Evolutionary conservation across 2,329 filamentous ascomycete genomes (phyloP).

Genomic region (Setomelanomma holmii): DNA sequence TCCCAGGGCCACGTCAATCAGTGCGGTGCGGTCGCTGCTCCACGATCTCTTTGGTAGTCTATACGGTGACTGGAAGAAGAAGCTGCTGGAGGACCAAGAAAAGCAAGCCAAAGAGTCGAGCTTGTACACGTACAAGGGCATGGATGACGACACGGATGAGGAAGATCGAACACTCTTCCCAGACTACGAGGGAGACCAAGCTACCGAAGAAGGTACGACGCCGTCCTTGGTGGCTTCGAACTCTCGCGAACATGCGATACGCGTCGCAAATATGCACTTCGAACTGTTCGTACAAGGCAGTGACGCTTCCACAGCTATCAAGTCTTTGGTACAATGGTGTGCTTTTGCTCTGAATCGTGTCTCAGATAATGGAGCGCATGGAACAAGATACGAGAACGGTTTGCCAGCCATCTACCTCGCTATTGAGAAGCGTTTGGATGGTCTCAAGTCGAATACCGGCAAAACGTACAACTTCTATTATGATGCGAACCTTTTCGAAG

Average conservation of each 20-base stretch:
- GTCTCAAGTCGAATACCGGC: slow-evolving; percentile 36
- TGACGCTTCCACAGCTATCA: slow-evolving; percentile 32
- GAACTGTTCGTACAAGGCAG: slow-evolving; percentile 36
- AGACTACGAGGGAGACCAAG: slow-evolving; percentile 67
- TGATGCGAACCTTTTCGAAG: slow-evolving; percentile 78
- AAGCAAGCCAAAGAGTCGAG: slow-evolving; percentile 76
- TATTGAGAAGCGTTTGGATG: slow-evolving; percentile 66
- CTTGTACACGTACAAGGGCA: slow-evolving; percentile 83
- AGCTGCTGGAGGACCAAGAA: slow-evolving; percentile 77
- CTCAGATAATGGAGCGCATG: slow-evolving; percentile 31
- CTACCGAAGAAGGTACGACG: slow-evolving; percentile 32
- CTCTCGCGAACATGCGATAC: slow-evolving; percentile 44
- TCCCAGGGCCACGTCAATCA: slow-evolving; percentile 12
- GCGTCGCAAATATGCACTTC: slow-evolving; percentile 42
- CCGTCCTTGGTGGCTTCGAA: slow-evolving; percentile 14
- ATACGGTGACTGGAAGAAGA: slow-evolving; percentile 80
- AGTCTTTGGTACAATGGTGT: slow-evolving; percentile 40
- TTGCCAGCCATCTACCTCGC: slow-evolving; percentile 71
- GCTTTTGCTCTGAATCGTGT: slow-evolving; percentile 35
- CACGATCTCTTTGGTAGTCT: slow-evolving; percentile 74
- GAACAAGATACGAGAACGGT: slow-evolving; percentile 55
- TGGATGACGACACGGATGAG: slow-evolving; percentile 76
- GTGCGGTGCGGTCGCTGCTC: slow-evolving; percentile 53
- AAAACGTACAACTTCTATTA: slow-evolving; percentile 84
- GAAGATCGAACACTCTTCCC: slow-evolving; percentile 86